phyloP scores from a whole-genome alignment of 208 protist species.

The Crithidia bombi region DNA sequence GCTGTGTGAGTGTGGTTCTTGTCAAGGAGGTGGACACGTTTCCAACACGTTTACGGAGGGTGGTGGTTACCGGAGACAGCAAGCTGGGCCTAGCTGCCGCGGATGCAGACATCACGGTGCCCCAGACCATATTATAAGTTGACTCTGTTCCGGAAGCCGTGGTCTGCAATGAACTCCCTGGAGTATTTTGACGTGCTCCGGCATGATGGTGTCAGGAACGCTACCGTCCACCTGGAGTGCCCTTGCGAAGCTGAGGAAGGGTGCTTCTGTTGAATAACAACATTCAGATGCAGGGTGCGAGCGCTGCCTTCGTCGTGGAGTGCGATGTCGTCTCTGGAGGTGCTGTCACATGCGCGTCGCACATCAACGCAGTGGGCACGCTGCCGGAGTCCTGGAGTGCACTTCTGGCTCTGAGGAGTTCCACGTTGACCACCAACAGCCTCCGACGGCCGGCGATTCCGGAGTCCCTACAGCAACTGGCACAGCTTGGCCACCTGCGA shows the following conservation, averaged over 20 bases:
- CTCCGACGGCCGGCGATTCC: background rate
- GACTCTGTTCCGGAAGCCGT: background rate
- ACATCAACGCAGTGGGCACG: background rate
- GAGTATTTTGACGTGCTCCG: background rate
- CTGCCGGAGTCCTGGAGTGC: background rate
- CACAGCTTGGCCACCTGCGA: background rate
- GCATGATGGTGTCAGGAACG: background rate
- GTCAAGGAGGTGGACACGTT: background rate
- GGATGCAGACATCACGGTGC: background rate
- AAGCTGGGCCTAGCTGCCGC: background rate
- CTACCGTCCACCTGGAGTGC: background rate
- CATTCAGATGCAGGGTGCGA: background rate
- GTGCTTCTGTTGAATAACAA: background rate
- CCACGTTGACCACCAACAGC: background rate
- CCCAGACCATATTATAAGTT: background rate
- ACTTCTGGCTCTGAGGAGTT: background rate
- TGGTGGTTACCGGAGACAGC: no score
- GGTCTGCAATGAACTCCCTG: background rate
- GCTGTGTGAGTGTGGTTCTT: background rate
- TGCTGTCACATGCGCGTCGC: background rate
- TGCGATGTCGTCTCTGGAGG: background rate
- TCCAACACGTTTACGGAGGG: no score
- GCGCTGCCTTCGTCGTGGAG: background rate
- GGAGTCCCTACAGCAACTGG: background rate
- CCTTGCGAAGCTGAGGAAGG: background rate